Percentiles rank a stretch among this genome's conserved stretches.
Evolutionary conservation across 2,329 filamentous ascomycete genomes (phyloP).

Genomic region (Cordyceps sp.): DNA sequence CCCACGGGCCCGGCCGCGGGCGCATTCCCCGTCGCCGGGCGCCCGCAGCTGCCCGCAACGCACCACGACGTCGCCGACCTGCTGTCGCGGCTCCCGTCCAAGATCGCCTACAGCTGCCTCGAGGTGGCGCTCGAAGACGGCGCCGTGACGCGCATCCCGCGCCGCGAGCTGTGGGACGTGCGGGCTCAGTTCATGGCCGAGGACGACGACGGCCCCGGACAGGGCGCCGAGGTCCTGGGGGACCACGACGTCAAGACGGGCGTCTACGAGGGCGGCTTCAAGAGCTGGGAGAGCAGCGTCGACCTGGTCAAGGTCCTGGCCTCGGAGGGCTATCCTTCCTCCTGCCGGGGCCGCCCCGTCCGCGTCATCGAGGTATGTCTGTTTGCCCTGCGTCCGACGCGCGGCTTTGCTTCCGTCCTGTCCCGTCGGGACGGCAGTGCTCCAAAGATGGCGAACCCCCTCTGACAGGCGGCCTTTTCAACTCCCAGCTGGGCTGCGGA

Average conservation of each 20-base stretch:
- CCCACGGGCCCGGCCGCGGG: constrained; percentile 15
- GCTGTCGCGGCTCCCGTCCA: constrained; percentile 49
- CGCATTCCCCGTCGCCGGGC: constrained; percentile 46
- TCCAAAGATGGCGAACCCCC: too few relatives aligned
- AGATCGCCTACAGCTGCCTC: constrained; percentile 52
- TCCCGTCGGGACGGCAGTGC: too few relatives aligned
- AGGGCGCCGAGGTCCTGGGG: constrained; percentile 30
- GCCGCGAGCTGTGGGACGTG: constrained; percentile 69
- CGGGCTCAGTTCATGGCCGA: constrained; percentile 67
- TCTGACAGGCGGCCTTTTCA: too few relatives aligned
- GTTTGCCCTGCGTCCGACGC: too few relatives aligned
- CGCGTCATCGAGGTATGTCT: constrained; percentile 36
- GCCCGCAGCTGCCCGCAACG: constrained; percentile 38
- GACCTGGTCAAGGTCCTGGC: constrained; percentile 58
- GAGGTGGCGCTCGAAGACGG: constrained; percentile 40
- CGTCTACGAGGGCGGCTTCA: constrained; percentile 76
- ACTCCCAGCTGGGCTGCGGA: constrained; percentile 70
- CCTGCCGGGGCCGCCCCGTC: constrained; percentile 16
- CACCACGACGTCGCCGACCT: constrained; percentile 32
- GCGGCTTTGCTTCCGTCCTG: too few relatives aligned
- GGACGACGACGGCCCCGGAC: constrained; percentile 23
- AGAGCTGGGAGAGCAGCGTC: constrained; percentile 77
- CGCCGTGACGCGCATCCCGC: constrained; percentile 38
- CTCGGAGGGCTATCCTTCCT: constrained; percentile 17
- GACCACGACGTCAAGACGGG: constrained; percentile 64